Base-by-base conservation (phyloP, 495 filamentous ascomycete species). In the Penicillium arizonense region DNA sequence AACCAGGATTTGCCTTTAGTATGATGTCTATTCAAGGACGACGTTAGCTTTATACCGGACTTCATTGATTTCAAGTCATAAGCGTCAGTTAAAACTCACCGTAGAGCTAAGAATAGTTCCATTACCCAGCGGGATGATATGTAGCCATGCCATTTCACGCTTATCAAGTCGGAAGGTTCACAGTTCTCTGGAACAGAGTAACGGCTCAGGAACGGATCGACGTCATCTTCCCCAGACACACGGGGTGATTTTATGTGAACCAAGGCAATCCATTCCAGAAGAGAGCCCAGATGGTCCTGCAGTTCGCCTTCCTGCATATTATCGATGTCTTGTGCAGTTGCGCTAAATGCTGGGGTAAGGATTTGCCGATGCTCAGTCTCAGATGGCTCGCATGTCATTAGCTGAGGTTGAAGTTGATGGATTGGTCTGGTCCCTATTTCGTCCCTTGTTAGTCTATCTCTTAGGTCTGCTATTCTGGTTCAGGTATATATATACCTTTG, bases 241-340 rank as follows among this genome's bases (percentile, higher is more conserved):
- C 91, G 82, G n/a, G 88, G 85, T 20, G 91, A 95, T 12, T 77
- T 65, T 3, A 93, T 78, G 11, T 81, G 77, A 10, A 88, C 72
- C 47, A 98, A 75, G 21, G 86, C 86, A 2, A 97, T 71, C 90
- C 91, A 98, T 69, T 98, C 94, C 24, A 89, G 84, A 10, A 89
- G 59, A 12, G 87, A 82, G 2, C 80, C 77, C 26, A 82, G 80
- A 57, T 79, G 81, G 13, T 86, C 79, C 53, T 85, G 77, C 7
- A 89, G 66, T 5, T 82, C 79, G 7, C 60, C 65, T 13, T 74
- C 56, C 0, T 71, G 58, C 30, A 72, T 57, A 11, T 73, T 47
- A 12, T 74, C 64, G 5, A 68, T 44, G 8, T 71, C 66, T 60
- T 76, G 63, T 14, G 20, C 39, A 3, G 23, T 11, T 10, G 35